Base-by-base conservation (phyloP, 768 basidiomycete genomes). In the Artomyces pyxidatus region DNA sequence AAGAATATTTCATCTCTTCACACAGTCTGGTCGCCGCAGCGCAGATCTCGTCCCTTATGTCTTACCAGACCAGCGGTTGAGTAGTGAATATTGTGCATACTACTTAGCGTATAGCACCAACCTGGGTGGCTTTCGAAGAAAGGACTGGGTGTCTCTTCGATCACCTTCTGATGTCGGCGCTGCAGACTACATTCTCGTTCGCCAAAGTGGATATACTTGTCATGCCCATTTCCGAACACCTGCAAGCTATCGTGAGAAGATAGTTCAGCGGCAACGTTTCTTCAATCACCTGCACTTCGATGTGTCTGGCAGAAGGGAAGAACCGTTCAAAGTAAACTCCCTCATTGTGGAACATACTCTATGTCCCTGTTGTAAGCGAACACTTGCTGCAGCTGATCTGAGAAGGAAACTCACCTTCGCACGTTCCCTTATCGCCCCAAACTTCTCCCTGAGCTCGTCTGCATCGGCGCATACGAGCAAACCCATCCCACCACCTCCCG, bases 141-240 rank as follows among this genome's bases (percentile, higher is more conserved):
- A 1, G 83, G 79, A 54, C 79, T 81, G 0, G 80, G 79, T 3
- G 76, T 72, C 56, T 86, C 84, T 54, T 87, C 84, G 21, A 87
- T 75, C 3, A 87, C 72, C 59, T 87, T 87, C 61, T 87, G 84
- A 54, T 85, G 79, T 26, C 83, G 65, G 26, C 84, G 68, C 57
- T 87, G 84, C 8, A 82, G 63, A 42, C 79, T 82, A 55, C 84
- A 85, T 60, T 87, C 84, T 12, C 84, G 71, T 58, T 85, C 83
- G 30, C 80, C 78, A 68, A 83, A 74, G 54, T 83, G 79, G 4
- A 83, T 65, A 10, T 76, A 77, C 38, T 75, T 65, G 3, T 78
- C 79, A 0, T 61, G 35, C 0, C 82, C 84, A 58, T 87, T 76
- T 12, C 84, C 84, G 52, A 85, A 84, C 0, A 85, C 73, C 80